Base-by-base conservation (phyloP, 2,329 filamentous ascomycete species). In the Exophiala calicioides region DNA sequence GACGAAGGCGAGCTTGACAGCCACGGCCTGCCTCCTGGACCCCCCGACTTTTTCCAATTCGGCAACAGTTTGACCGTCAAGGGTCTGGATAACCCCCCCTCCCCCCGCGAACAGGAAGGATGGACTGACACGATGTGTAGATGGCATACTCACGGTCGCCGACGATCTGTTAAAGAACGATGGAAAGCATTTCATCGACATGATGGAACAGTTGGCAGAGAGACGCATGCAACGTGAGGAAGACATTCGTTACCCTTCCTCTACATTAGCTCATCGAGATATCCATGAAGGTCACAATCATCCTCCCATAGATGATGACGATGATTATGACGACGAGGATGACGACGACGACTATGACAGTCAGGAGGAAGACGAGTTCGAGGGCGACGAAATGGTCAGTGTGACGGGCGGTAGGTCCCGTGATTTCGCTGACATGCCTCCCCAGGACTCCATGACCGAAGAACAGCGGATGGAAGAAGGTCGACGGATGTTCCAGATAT, bases 171-270 rank as follows among this genome's bases (percentile, higher is more conserved):
- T 98, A 55, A 97, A 97, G 70, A 98, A 98, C 70, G 93, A 98
- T 69, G 93, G 93, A 62, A 95, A 95, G 70, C 95, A 95, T 65
- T 98, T 98, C 73, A 98, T 98, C 70, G 93, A 98, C 68, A 98
- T 98, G 93, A 98, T 98, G 93, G 93, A 98, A 69, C 91, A 97
- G 72, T 80, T 98, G 61, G 93, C 93, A 27, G 93, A 98, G 72
- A 88, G 91, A 61, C 83, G 93, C 61, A 96, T 98, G 91, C 88
- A 90, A 64, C 85, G 93, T 59, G 91, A 97, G 73, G 90, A 93
- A 71, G 90, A 96, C 65, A 88, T 88, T 39, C 83, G 84, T 58
- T 81, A 81, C 61, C 77, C 83, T 63, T 76, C 84, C 45, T 77
- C 80, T 54, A 76, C 77, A 63, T 70, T 75, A 41, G 72, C 74